phyloP scores from a whole-genome alignment of 208 protist genomes.

The Polymyxa betae region DNA sequence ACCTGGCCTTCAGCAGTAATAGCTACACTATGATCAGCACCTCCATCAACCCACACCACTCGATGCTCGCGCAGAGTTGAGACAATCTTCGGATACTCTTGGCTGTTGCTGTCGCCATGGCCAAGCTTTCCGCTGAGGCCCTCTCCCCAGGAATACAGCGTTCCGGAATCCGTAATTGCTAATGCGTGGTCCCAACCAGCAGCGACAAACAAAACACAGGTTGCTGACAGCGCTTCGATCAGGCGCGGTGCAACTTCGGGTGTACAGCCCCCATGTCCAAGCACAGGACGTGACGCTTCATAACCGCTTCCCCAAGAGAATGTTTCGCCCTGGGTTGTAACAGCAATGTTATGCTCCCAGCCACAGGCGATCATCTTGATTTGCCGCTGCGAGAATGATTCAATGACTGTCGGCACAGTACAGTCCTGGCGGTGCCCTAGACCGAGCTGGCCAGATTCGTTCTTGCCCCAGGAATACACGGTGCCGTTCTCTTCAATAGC shows the following conservation, averaged over 20 bases:
- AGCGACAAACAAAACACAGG: background rate
- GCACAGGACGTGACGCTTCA: conserved; percentile 27
- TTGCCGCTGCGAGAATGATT: background rate
- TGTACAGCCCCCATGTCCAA: background rate
- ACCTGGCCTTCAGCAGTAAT: conserved; percentile 15
- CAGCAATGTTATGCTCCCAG: conserved; percentile 26
- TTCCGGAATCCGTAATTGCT: conserved; percentile 3
- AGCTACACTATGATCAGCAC: conserved; percentile 15
- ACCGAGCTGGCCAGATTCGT: conserved; percentile 50
- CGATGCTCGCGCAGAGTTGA: background rate
- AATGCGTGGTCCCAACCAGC: conserved; percentile 42
- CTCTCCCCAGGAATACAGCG: conserved; percentile 10
- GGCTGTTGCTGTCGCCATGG: background rate
- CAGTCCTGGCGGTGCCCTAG: conserved; percentile 39
- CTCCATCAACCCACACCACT: conserved; percentile 31
- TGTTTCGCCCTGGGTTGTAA: background rate
- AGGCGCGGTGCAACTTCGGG: background rate
- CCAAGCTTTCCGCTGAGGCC: conserved; percentile 38
- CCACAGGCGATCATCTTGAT: conserved; percentile 51
- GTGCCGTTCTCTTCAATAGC: conserved; percentile 23
- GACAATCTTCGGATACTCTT: background rate
- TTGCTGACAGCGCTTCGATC: background rate
- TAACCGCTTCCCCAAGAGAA: conserved; percentile 36
- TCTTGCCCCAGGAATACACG: conserved; percentile 52
- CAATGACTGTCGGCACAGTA: conserved; percentile 13